Evolutionary conservation across 2,329 filamentous ascomycete genomes (phyloP).

Genomic region (Epichloe elymi): DNA sequence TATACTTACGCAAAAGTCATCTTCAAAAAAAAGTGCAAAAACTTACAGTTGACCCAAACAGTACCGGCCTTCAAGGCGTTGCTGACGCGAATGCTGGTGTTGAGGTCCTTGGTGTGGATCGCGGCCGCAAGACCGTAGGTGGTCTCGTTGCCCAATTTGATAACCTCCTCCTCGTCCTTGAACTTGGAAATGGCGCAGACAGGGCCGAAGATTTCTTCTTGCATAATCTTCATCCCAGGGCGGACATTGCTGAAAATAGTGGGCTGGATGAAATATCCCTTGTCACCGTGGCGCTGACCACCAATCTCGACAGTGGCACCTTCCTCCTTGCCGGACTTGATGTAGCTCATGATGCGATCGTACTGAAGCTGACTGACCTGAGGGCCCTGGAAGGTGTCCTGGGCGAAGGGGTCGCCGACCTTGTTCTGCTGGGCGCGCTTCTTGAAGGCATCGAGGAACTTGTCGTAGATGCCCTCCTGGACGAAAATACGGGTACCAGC

Average conservation of each 20-base stretch:
- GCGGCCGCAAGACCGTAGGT: constrained; percentile 74
- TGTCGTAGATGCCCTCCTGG: constrained; percentile 76
- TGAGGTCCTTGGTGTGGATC: constrained; percentile 70
- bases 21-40: neutral
- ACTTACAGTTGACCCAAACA: constrained; percentile 39
- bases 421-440: constrained; percentile 59
- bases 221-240: constrained; percentile 78
- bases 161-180: constrained; percentile 66
- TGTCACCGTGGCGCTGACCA: constrained; percentile 44
- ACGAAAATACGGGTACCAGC: constrained; percentile 76
- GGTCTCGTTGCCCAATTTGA: constrained; percentile 61
- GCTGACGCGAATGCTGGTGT: constrained; percentile 68
- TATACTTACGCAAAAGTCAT: neutral
- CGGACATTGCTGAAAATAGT: constrained; percentile 79
- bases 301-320: constrained; percentile 48
- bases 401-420: constrained; percentile 70
- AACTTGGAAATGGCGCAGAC: constrained; percentile 80
- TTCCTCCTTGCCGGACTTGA: constrained; percentile 51
- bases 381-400: constrained; percentile 75
- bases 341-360: constrained; percentile 76
- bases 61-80: constrained; percentile 62
- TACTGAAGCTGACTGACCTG: constrained; percentile 78
- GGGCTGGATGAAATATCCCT: constrained; percentile 84
- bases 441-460: constrained; percentile 73
- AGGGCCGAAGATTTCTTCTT: constrained; percentile 87